Evolutionary conservation across 352 stramenopile genomes (phyloP).

Genomic region (Globisporangium splendens): DNA sequence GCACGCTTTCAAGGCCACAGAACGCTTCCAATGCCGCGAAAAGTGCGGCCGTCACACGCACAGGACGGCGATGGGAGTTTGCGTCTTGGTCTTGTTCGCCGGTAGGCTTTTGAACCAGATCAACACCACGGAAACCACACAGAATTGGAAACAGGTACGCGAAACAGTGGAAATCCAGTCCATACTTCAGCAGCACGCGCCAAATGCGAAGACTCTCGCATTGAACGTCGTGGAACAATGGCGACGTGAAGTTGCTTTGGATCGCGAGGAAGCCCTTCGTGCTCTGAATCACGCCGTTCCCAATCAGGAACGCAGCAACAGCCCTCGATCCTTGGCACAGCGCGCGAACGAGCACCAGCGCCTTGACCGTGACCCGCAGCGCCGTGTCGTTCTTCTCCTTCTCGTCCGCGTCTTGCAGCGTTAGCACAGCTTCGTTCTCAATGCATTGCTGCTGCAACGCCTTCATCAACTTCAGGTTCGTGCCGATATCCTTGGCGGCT

Average conservation of each 20-base stretch:
- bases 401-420: conserved; percentile 7
- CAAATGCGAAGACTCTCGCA: conserved; percentile 58
- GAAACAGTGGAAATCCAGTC: conserved; percentile 67
- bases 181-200: conserved; percentile 59
- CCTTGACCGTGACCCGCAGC: conserved; percentile 37
- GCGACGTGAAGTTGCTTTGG: conserved; percentile 18
- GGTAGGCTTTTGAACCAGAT: conserved; percentile 12
- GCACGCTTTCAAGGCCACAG: conserved; percentile 33
- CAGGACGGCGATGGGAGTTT: neutral
- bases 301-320: conserved; percentile 32
- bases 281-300: conserved; percentile 46
- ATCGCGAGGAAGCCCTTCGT: conserved; percentile 58
- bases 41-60: conserved; percentile 20
- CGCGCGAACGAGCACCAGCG: conserved; percentile 35
- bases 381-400: conserved; percentile 19
- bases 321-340: conserved; percentile 50
- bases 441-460: conserved; percentile 46
- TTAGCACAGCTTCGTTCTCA: conserved; percentile 44
- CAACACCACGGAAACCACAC: conserved; percentile 26
- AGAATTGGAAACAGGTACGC: conserved; percentile 60
- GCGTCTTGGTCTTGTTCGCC: neutral
- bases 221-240: conserved; percentile 35
- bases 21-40: conserved; percentile 51
- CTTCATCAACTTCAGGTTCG: conserved; percentile 37
- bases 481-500: conserved; percentile 40